Conservation (phyloP, 164 flowering plant genomes). For the Dillenia suffruticosa region DNA sequence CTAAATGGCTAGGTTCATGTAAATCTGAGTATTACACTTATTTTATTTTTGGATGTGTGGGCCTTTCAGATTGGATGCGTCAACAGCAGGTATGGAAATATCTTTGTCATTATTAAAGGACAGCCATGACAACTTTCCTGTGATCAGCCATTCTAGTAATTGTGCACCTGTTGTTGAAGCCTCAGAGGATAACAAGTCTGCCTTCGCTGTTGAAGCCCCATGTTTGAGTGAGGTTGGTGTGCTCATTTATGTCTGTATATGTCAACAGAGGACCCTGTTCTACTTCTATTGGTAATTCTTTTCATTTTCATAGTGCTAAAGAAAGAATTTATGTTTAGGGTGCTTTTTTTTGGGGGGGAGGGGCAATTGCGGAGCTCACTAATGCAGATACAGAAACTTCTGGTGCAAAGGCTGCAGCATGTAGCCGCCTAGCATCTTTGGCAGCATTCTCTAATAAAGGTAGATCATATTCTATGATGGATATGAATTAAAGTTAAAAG, state of each 20-base stretch:
- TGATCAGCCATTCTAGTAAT: constrained; percentile 23
- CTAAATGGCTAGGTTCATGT: too few species aligned
- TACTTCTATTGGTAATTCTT: background rate
- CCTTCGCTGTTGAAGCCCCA: constrained; percentile 27
- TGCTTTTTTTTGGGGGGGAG: constrained; percentile 22
- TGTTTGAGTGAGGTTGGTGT: constrained; percentile 32
- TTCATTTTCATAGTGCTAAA: constrained; percentile 5
- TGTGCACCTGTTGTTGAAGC: constrained; percentile 20
- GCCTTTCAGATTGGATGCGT: constrained; percentile 72
- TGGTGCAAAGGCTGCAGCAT: constrained; percentile 93
- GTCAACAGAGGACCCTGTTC: background rate
- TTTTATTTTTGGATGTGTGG: constrained; percentile 2
- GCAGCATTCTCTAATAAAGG: constrained; percentile 67
- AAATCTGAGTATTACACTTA: too few species aligned
- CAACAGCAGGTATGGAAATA: constrained; percentile 56
- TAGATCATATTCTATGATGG: constrained; percentile 10
- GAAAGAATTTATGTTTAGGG: constrained; percentile 30
- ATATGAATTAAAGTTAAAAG: too few species aligned
- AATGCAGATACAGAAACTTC: constrained; percentile 58
- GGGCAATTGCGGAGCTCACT: constrained; percentile 46
- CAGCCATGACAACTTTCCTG: constrained; percentile 10
- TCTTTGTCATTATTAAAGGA: constrained; percentile 25
- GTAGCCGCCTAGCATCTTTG: constrained; percentile 72
- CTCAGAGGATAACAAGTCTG: constrained; percentile 14
- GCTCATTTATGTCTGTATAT: background rate